Evolutionary conservation across 768 basidiomycete species (phyloP), one percentile per base, ranked within the genome.

Genomic region (Lactarius sp.): DNA sequence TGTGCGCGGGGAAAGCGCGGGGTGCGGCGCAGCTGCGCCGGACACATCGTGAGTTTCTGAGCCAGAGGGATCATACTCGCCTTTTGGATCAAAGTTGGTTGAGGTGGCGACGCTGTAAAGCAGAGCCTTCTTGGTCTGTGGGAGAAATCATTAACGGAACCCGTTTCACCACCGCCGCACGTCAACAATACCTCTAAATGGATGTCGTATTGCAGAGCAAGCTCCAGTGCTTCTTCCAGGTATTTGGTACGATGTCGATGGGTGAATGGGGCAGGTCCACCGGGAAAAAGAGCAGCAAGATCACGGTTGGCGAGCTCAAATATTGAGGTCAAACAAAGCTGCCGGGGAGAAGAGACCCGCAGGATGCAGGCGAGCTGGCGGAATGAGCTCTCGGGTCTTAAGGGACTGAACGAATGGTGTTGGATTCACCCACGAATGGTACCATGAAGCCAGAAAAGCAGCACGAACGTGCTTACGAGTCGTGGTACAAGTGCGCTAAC

Each of bases 401-500:
- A 50, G 31, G 62, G 61, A 33, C 69, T 62, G 53, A 31, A 16
- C 34, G 33, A 31, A 51, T 9, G 33, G 31, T 39, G 36, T 62
- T 33, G 55, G 46, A 41, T 27, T 27, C 22, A 52, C 42, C 42
- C 36, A 47, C 8, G 56, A 44, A 59, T 16, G 36, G 39, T 22
- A 18, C 27, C 13, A 39, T 12, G 44, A 39, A 49, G n/a, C n/a
- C n/a, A n/a, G 34, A n/a, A 44, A 36, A 53, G 54, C 41, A 64
- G 47, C 22, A 62, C 61, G 52, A 16, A 61, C 52, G 34, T 44
- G 81, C 85, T 78, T 73, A 89, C 88, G 72, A 72, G 69, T 88
- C 83, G 69, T 87, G 83, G 70, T 90, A 89, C 36, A 90, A 69
- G 73, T 87, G 81, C 62, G 79, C 78, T n/a, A 90, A 73, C 53